Base-by-base conservation (phyloP, 2,329 filamentous ascomycete genomes). In the Aureobasidium sp. region DNA sequence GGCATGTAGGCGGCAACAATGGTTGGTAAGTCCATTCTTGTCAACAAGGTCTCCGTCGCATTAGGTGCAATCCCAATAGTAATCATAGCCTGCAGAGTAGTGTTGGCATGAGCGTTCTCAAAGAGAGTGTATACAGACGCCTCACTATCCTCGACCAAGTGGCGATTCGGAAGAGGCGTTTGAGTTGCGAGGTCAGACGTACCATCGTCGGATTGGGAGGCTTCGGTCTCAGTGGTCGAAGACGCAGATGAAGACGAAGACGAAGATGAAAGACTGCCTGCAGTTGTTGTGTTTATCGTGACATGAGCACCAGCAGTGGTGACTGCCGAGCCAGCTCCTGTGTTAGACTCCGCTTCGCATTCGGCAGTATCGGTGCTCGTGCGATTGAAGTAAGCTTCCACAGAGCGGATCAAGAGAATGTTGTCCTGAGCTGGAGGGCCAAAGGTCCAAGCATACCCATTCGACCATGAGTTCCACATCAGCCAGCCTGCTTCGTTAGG, bases 361-460 rank as follows among this genome's bases (percentile, higher is more conserved):
- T 37, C 27, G 11, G 29, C 21, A 4, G 16, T 29, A 29, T 25
- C 36, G 7, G 59, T 29, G 15, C 62, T 61, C 2, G 64, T 63
- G 11, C 64, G 59, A 76, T 92, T 92, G 76, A 91, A 93, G 73
- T 92, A 93, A 0, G 86, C 86, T 71, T 89, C 90, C 61, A 91
- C 80, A 68, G 90, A 91, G 36, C 79, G 81, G 29, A 92, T 79
- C 7, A 79, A 81, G 67, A 90, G 77, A n/a, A 80, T 73, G 0
- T 88, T 83, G 67, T 91, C 85, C 37, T 77, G 65, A 0, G 67
- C 65, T 0, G 89, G 89, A 4, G 89, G 89, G 0, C 89, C 89
- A 16, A 79, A 84, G 37, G 86, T 88, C 89, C 89, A 93, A 1
- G 78, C 70, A 69, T 91, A 86, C 30, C 89, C 89, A 66, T 91